Evolutionary conservation across 163 green algal species (phyloP), one percentile per base, ranked within the genome.

Genomic region (Volvox carteri): DNA sequence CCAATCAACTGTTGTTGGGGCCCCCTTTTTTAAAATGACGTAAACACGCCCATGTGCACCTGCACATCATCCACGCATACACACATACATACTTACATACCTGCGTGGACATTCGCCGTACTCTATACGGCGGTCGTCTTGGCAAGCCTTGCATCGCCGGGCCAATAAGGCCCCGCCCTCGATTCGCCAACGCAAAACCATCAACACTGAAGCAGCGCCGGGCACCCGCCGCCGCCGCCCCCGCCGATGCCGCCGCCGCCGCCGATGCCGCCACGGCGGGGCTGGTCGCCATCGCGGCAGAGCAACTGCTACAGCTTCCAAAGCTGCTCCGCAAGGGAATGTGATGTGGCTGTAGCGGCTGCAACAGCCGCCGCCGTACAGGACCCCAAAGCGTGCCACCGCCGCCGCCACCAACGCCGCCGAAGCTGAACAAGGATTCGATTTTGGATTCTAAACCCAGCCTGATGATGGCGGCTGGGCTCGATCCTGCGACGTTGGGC

Each of bases 81-180:
- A 58, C 50, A 58, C 50, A 58, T 16, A 58, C 50, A 58, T 16
- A 58, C 50, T 25, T 16, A 58, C 16, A 16, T 35, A 76, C 67
- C 41, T 78, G 39, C 2, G 39, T 78, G 18, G 70, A 39, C 70
- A 80, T 80, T 30, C 44, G 73, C n/a, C 73, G 73, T 41, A 78
- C 39, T 1, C 1, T 11, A 16, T 37, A 19, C 70, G 70, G 7
- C 70, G 39, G 39, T 42, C 18, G n/a, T n/a, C n/a, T n/a, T n/a
- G n/a, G n/a, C n/a, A n/a, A n/a, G n/a, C n/a, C n/a, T n/a, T n/a
- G n/a, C n/a, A n/a, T n/a, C n/a, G n/a, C n/a, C n/a, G n/a, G n/a
- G n/a, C n/a, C n/a, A n/a, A n/a, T n/a, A n/a, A n/a, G n/a, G n/a
- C n/a, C n/a, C n/a, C n/a, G n/a, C n/a, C n/a, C n/a, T n/a, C n/a